Base-by-base conservation (phyloP, 2,329 filamentous ascomycete genomes). In the Diplodia corticola region DNA sequence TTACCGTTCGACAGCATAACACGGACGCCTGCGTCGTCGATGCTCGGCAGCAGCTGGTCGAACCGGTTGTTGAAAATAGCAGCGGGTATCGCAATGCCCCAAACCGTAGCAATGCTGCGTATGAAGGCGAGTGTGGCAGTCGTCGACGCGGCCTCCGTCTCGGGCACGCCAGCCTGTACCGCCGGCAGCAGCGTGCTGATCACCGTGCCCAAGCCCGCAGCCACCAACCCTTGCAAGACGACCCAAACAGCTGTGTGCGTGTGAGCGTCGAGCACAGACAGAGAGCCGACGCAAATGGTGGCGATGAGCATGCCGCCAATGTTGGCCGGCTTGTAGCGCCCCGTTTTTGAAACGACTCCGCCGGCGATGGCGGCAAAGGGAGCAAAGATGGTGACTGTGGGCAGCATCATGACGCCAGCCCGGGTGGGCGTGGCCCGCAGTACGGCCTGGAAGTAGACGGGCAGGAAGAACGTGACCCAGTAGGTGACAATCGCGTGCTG, bases 401-500 rank as follows among this genome's bases (percentile, higher is more conserved):
- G 71, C 0, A 81, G 73, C 28, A 80, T 64, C 15, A 74, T 69
- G 0, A 80, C 71, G 1, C 77, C 80, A 0, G 79, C 72, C 0
- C 73, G 68, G 0, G 71, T 68, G 0, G 82, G 76, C 0, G 73
- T 71, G 4, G 75, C 73, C 1, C 71, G 57, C 5, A 73, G 71
- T 0, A 84, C 79, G 0, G 73, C 75, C 64, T 83, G 80, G 69
- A 83, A 82, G 69, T 81, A 84, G 7, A 83, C 69, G 0, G 82
- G 80, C 0, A 82, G 63, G 68, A 81, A 83, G 71, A 76, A 80
- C 30, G 76, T 68, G 7, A 72, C 66, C 75, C 78, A 80, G 54
- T 76, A 76, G 5, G 74, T 65, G 9, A 80, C 69, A 5, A 81
- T 66, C 4, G 73, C 73, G 48, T 80, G 73, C 1, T 82, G 60